phyloP scores from a whole-genome alignment of 2,329 filamentous ascomycete genomes.

The Scedosporium dehoogii region DNA sequence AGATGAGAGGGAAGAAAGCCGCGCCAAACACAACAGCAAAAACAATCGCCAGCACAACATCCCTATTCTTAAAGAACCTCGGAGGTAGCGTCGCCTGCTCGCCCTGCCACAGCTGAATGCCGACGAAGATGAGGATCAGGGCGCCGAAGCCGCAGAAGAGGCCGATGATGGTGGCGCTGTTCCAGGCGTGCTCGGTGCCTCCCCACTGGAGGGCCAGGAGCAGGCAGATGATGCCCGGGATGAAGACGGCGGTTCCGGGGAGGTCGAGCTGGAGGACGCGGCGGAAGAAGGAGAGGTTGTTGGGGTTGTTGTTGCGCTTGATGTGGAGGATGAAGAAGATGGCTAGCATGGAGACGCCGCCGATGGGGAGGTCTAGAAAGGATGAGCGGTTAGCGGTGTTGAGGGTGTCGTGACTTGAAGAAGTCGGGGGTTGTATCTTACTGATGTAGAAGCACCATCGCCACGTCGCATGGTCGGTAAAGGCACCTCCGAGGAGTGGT shows the following conservation, averaged over 20 bases:
- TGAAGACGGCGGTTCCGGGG: conserved; percentile 36
- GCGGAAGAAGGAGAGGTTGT: conserved; percentile 21
- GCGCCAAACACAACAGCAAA: conserved; percentile 41
- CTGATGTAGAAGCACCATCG: conserved; percentile 39
- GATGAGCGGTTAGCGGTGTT: not conserved
- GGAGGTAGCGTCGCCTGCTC: conserved; percentile 36
- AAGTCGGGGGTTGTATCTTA: not conserved
- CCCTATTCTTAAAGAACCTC: conserved; percentile 33
- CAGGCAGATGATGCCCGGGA: conserved; percentile 41
- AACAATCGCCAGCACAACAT: conserved; percentile 27
- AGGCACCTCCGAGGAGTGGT: conserved; percentile 38
- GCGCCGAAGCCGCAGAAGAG: conserved; percentile 38
- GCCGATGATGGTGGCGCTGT: conserved; percentile 35
- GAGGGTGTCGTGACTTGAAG: not conserved
- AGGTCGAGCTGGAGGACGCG: conserved; percentile 38
- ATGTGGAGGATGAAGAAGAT: conserved; percentile 37
- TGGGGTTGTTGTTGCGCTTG: conserved; percentile 17
- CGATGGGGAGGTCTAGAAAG: conserved; percentile 33
- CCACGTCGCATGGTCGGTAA: conserved; percentile 39
- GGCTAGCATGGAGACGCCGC: conserved; percentile 34
- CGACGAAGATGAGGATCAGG: conserved; percentile 36
- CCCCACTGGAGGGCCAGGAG: conserved; percentile 49
- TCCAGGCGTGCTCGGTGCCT: conserved; percentile 41
- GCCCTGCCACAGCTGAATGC: conserved; percentile 31
- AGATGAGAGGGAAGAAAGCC: conserved; percentile 42